Percentiles rank a stretch among this genome's conserved stretches.
Conservation (phyloP, 1,284 basidiomycete genomes). For the Stereum hirsutum region DNA sequence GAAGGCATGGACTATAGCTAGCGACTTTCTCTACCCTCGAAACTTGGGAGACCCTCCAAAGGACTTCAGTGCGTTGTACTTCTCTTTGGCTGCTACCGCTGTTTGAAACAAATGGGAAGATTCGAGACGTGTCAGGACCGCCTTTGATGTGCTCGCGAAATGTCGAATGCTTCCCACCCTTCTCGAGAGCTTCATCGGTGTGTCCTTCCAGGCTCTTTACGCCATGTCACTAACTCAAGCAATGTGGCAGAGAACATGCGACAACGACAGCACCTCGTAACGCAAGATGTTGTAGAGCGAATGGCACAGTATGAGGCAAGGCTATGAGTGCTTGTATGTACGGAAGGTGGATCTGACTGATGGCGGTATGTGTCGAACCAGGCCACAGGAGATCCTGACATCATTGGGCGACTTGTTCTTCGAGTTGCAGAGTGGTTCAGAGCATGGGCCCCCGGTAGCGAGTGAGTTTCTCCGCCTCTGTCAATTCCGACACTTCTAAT, state of each 20-base stretch:
- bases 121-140: slow-evolving; percentile 34
- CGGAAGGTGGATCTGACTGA: background rate
- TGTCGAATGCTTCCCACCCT: slow-evolving; percentile 49
- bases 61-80: slow-evolving; percentile 24
- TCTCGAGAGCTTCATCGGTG: slow-evolving; percentile 61
- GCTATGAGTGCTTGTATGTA: slow-evolving; percentile 18
- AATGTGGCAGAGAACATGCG: slow-evolving; percentile 49
- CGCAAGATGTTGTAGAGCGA: slow-evolving; percentile 45
- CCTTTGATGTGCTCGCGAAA: slow-evolving; percentile 47
- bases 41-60: slow-evolving; percentile 34
- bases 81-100: background rate
- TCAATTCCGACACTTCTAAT: slow-evolving; percentile 4
- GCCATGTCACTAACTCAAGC: slow-evolving; percentile 5
- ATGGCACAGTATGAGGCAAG: slow-evolving; percentile 58
- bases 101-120: slow-evolving; percentile 24
- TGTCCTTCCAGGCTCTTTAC: slow-evolving; percentile 12
- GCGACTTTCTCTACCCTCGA: slow-evolving; percentile 46
- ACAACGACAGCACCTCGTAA: slow-evolving; percentile 47
- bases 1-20: slow-evolving; percentile 58
- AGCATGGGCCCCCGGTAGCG: slow-evolving; percentile 52
- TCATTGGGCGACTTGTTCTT: slow-evolving; percentile 43
- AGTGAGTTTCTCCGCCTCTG: slow-evolving; percentile 27
- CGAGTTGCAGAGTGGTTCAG: slow-evolving; percentile 58
- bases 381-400: slow-evolving; percentile 35
- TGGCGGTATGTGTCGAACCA: slow-evolving; percentile 15